phyloP scores from a whole-genome alignment of 2,329 filamentous ascomycete genomes.

The Colletotrichum graminicola region DNA sequence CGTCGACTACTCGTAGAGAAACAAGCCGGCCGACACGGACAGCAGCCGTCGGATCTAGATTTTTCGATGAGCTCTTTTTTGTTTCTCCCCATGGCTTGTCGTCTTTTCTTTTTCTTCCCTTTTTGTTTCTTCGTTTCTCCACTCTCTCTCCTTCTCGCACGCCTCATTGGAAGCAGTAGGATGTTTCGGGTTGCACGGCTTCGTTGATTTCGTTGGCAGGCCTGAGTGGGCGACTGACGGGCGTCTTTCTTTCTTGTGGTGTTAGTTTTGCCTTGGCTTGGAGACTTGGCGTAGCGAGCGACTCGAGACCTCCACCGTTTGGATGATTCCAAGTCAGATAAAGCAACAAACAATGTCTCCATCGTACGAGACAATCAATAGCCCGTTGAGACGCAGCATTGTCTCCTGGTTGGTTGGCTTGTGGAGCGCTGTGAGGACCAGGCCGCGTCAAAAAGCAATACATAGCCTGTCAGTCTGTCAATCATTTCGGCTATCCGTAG shows the following conservation, averaged over 20 bases:
- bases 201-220: neutral
- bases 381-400: neutral
- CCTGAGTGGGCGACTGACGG: neutral
- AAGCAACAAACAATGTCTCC: neutral
- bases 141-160: neutral
- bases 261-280: constrained; percentile 1
- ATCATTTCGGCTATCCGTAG: neutral
- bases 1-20: neutral
- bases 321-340: neutral
- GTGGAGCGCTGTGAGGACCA: neutral
- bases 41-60: neutral
- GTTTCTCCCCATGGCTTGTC: neutral
- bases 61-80: neutral
- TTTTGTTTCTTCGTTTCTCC: neutral
- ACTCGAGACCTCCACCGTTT: constrained; percentile 1
- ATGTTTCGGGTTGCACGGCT: neutral
- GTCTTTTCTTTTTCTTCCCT: neutral
- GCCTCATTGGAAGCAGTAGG: neutral
- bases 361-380: neutral
- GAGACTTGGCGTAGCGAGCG: neutral
- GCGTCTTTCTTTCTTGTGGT: neutral
- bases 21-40: neutral
- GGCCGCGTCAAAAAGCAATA: neutral
- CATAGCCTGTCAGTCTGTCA: neutral
- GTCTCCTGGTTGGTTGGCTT: neutral